phyloP scores from a whole-genome alignment of 108 stramenopile genomes.

The Cyclostephanos invisitatus region DNA sequence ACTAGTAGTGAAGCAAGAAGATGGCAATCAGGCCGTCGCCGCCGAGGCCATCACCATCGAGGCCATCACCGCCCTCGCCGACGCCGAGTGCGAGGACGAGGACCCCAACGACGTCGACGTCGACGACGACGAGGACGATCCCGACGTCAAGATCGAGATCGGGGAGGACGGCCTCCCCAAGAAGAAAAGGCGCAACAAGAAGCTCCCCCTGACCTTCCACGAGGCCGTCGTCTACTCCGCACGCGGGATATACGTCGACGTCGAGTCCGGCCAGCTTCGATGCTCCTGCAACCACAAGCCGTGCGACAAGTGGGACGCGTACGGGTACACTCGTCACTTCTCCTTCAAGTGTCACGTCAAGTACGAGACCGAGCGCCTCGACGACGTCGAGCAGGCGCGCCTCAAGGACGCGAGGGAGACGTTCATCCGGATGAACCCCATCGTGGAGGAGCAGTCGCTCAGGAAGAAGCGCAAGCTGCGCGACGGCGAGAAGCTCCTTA shows the following conservation, averaged over 20 bases:
- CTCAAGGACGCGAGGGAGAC: conserved; percentile 22
- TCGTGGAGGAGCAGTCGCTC: not conserved
- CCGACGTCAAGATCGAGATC: conserved; percentile 1
- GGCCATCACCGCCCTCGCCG: conserved; percentile 1
- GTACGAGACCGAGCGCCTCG: conserved; percentile 20
- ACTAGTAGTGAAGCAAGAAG: not conserved
- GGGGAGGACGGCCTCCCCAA: conserved; percentile 12
- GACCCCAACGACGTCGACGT: not conserved
- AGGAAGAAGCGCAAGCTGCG: conserved; percentile 1
- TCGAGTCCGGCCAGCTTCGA: conserved; percentile 17
- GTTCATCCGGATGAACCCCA: conserved; percentile 15
- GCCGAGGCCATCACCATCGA: conserved; percentile 4
- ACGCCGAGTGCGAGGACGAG: conserved; percentile 3
- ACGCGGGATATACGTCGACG: conserved; percentile 11
- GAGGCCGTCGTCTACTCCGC: conserved; percentile 16
- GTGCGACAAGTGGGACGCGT: conserved; percentile 29
- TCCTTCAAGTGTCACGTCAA: conserved; percentile 28
- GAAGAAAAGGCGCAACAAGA: conserved; percentile 25
- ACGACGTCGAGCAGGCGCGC: conserved; percentile 21
- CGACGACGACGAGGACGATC: not conserved
- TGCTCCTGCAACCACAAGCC: conserved; percentile 35
- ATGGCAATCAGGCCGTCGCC: not conserved
- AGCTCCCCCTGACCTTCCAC: conserved; percentile 19
- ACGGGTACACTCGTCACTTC: conserved; percentile 33
- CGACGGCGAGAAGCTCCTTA: conserved; percentile 23